phyloP scores from a whole-genome alignment of 106 monocot genomes.

The Apostasia ramifera region DNA sequence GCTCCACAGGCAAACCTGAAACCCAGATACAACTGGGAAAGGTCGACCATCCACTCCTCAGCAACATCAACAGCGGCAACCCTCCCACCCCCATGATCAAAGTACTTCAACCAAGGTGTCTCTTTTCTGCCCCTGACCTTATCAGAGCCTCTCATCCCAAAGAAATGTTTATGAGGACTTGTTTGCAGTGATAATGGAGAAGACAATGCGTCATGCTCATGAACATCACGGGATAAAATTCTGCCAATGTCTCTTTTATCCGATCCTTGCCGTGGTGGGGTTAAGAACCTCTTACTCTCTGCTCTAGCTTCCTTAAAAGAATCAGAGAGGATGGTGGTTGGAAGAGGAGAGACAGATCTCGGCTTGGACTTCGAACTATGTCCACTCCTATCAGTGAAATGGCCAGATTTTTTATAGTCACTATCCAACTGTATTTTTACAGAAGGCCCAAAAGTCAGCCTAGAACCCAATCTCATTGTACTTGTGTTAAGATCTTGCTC shows the following conservation, averaged over 20 bases:
- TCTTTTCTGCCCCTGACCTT: conserved; percentile 38
- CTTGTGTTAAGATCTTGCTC: conserved; percentile 1
- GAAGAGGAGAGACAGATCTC: conserved; percentile 47
- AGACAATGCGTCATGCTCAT: conserved; percentile 5
- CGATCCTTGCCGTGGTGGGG: conserved; percentile 43
- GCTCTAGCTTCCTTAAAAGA: conserved; percentile 48
- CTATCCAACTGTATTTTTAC: conserved; percentile 2
- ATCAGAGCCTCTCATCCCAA: conserved; percentile 20
- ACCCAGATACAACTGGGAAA: conserved; percentile 63
- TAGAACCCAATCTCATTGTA: neutral
- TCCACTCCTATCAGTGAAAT: neutral
- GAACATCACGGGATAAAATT: conserved; percentile 21
- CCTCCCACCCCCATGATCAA: conserved; percentile 52
- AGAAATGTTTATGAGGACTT: conserved; percentile 22
- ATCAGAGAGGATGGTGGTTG: conserved; percentile 27
- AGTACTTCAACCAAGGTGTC: conserved; percentile 37
- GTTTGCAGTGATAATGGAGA: conserved; percentile 7
- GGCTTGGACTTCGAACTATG: conserved; percentile 16
- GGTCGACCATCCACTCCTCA: conserved; percentile 48
- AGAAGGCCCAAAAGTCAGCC: conserved; percentile 2
- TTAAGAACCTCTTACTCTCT: conserved; percentile 36
- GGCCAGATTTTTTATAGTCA: conserved; percentile 4
- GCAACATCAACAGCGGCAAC: conserved; percentile 43
- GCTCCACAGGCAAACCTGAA: conserved; percentile 61
- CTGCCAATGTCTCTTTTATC: conserved; percentile 27